These are phyloP conservation scores for Pestalotiopsis sp. DNA, from an alignment of 2,329 filamentous ascomycete genomes.

Conservation along the genomic window DNA sequence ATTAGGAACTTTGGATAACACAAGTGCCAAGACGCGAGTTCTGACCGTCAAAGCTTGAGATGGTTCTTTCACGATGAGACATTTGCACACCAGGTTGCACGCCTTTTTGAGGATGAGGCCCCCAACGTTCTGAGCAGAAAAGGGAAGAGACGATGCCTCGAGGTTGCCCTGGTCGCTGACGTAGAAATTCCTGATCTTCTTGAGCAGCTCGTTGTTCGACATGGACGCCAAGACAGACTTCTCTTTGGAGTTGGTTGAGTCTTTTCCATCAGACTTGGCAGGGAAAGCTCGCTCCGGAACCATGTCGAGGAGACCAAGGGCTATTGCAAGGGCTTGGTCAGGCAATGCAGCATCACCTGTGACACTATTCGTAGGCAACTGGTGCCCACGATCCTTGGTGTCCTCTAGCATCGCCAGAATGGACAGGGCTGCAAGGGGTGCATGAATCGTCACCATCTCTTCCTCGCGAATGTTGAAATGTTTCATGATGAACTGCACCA, in stretches of 20 bases:
- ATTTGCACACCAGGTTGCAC: slow-evolving; percentile 52
- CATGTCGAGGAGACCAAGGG: slow-evolving; percentile 61
- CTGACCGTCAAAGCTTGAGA: slow-evolving; percentile 56
- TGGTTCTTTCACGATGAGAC: slow-evolving; percentile 43
- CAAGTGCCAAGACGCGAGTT: slow-evolving; percentile 60
- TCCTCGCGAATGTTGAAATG: slow-evolving; percentile 96
- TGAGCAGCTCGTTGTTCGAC: slow-evolving; percentile 56
- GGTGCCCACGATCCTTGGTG: slow-evolving; percentile 39
- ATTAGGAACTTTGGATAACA: slow-evolving; percentile 55
- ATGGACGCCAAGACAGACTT: slow-evolving; percentile 32
- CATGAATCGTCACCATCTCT: slow-evolving; percentile 89
- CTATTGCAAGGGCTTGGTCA: slow-evolving; percentile 37
- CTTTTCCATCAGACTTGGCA: slow-evolving; percentile 23
- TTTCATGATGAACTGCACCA: slow-evolving; percentile 79
- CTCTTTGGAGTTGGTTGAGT: slow-evolving; percentile 27
- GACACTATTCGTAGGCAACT: slow-evolving; percentile 12
- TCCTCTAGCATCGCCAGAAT: slow-evolving; percentile 64
- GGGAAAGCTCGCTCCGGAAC: slow-evolving; percentile 68
- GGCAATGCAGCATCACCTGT: slow-evolving; percentile 24
- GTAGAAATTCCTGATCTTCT: slow-evolving; percentile 68
- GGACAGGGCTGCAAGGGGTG: slow-evolving; percentile 74
- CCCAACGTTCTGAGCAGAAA: slow-evolving; percentile 56
- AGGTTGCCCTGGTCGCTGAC: slow-evolving; percentile 70
- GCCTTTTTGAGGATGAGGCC: slow-evolving; percentile 67
- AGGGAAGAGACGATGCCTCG: slow-evolving; percentile 64